These are phyloP conservation scores for Claviceps sp. DNA, from an alignment of 2,329 filamentous ascomycete species.

Conservation along the genomic window DNA sequence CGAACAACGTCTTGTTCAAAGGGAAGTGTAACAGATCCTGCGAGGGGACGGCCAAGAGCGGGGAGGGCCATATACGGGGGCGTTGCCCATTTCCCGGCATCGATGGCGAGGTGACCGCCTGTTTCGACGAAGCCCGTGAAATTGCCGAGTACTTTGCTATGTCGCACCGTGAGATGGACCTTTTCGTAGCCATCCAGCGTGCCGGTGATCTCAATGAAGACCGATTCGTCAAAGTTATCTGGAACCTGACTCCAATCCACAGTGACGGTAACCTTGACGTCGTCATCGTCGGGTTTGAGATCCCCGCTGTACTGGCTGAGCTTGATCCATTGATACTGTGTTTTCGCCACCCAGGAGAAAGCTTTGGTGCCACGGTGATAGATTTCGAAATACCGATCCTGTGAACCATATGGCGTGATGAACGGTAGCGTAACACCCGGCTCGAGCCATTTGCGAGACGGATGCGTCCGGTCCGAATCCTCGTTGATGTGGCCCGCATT, in stretches of 20 bases:
- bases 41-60: slow-evolving; percentile 15
- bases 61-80: slow-evolving; percentile 17
- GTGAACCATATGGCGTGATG: slow-evolving; percentile 18
- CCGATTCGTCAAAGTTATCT: slow-evolving; percentile 27
- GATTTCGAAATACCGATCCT: slow-evolving; percentile 20
- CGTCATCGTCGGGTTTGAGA: slow-evolving; percentile 17
- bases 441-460: slow-evolving; percentile 20
- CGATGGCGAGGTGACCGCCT: slow-evolving; percentile 21
- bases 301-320: slow-evolving; percentile 17
- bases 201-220: slow-evolving; percentile 20
- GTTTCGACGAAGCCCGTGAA: slow-evolving; percentile 22
- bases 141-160: slow-evolving; percentile 15
- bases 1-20: slow-evolving; percentile 8
- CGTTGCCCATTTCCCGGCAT: slow-evolving; percentile 14
- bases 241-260: slow-evolving; percentile 25
- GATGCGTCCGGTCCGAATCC: slow-evolving; percentile 37
- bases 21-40: slow-evolving; percentile 11
- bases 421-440: slow-evolving; percentile 17
- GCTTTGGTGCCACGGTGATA: slow-evolving; percentile 20
- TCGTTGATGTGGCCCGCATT: slow-evolving; percentile 31
- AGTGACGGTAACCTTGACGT: slow-evolving; percentile 17
- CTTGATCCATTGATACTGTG: slow-evolving; percentile 20
- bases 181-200: slow-evolving; percentile 25
- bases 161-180: slow-evolving; percentile 13
- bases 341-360: slow-evolving; percentile 17